Conservation (phyloP, 768 basidiomycete species). For the Rhizopogon vulgaris region DNA sequence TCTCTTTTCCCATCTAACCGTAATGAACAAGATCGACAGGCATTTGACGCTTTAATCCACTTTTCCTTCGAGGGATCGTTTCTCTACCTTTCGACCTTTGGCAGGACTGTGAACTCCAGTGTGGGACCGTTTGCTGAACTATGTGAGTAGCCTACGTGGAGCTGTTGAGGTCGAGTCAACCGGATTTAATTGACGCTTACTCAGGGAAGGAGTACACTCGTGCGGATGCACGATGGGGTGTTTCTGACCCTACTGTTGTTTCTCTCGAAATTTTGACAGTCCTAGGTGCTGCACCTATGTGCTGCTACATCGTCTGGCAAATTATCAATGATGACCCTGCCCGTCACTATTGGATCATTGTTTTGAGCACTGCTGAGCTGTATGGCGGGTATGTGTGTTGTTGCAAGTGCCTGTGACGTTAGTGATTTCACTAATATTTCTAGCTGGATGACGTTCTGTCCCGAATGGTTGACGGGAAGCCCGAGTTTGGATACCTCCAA, state of each 20-base stretch:
- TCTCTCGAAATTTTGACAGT: constrained; percentile 83
- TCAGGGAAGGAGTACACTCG: constrained; percentile 77
- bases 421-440: neutral
- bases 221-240: constrained; percentile 80
- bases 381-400: constrained; percentile 59
- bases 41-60: constrained; percentile 78
- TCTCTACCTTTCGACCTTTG: constrained; percentile 71
- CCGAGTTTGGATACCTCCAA: constrained; percentile 69
- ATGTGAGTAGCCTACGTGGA: constrained; percentile 41
- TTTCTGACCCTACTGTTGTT: constrained; percentile 72
- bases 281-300: constrained; percentile 63
- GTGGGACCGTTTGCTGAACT: constrained; percentile 64
- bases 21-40: constrained; percentile 30
- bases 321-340: constrained; percentile 60
- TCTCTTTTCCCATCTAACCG: neutral
- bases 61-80: constrained; percentile 77
- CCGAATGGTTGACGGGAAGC: constrained; percentile 78
- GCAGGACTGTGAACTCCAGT: constrained; percentile 64
- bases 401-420: neutral
- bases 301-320: constrained; percentile 64
- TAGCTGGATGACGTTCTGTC: constrained; percentile 86
- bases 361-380: constrained; percentile 68
- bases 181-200: neutral
- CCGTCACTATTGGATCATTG: constrained; percentile 62
- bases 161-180: neutral